A percentile compares a stretch with the other conserved stretches of the same genome.
Evolutionary conservation across 495 filamentous ascomycete genomes (phyloP).

Genomic region (Podospora pseudoanserina): DNA sequence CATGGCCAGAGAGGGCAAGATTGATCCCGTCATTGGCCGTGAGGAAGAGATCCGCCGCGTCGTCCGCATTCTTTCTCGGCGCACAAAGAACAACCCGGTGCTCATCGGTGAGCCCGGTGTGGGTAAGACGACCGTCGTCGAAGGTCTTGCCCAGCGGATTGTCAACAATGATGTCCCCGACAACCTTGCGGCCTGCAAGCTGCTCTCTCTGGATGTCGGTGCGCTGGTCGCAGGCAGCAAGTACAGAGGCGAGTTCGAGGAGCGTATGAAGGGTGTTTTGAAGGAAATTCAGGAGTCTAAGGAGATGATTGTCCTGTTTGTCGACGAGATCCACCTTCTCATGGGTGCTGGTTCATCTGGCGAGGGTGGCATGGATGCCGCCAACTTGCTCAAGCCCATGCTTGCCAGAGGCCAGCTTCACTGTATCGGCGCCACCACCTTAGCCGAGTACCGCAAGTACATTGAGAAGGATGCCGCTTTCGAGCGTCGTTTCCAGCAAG

Average conservation of each 20-base stretch:
- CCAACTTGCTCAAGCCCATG: slow-evolving; percentile 96
- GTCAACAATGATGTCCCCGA: slow-evolving; percentile 90
- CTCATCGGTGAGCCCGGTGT: slow-evolving; percentile 94
- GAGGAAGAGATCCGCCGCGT: slow-evolving; percentile 96
- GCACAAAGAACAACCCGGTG: slow-evolving; percentile 98
- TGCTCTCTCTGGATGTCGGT: slow-evolving; percentile 92
- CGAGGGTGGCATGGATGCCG: slow-evolving; percentile 97
- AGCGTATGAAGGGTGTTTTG: slow-evolving; percentile 96
- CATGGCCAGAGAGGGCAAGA: slow-evolving; percentile 91
- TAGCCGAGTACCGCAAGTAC: slow-evolving; percentile 95
- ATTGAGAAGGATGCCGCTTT: slow-evolving; percentile 98
- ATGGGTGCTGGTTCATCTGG: slow-evolving; percentile 94
- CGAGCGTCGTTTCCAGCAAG: slow-evolving; percentile 97
- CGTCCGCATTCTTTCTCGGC: slow-evolving; percentile 83
- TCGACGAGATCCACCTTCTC: slow-evolving; percentile 96
- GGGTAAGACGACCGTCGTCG: slow-evolving; percentile 96
- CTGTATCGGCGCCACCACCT: slow-evolving; percentile 94
- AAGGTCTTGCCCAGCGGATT: slow-evolving; percentile 92
- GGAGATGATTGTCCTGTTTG: slow-evolving; percentile 94
- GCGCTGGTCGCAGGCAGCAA: slow-evolving; percentile 95
- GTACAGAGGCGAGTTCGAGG: slow-evolving; percentile 96
- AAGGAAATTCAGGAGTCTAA: slow-evolving; percentile 97
- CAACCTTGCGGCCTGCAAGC: slow-evolving; percentile 87
- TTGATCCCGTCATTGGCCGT: slow-evolving; percentile 95
- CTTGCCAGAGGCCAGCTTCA: slow-evolving; percentile 92